A percentile compares a stretch with the other conserved stretches of the same genome.
Evolutionary conservation across 2,329 filamentous ascomycete species (phyloP).

Genomic region (Botrytis aclada): DNA sequence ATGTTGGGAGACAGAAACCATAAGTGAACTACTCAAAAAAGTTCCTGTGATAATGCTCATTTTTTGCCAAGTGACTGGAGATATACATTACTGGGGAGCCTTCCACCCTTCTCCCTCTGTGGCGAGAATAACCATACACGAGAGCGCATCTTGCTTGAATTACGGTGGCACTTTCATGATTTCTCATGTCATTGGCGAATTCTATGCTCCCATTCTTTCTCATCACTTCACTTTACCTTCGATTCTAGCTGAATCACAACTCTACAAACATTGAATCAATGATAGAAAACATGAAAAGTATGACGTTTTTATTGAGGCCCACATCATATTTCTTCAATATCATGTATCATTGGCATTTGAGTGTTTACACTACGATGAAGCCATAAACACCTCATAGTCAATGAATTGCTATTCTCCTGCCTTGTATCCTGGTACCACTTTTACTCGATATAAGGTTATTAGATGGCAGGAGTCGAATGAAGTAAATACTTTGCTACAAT

Average conservation of each 20-base stretch:
- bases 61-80: not conserved
- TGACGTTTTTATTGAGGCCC: not conserved
- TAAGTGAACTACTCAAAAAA: not conserved
- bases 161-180: not conserved
- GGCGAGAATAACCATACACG: not conserved
- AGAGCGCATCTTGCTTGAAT: not conserved
- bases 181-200: not conserved
- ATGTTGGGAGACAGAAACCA: not conserved
- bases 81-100: not conserved
- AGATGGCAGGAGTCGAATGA: constrained; percentile 59
- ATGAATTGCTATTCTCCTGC: constrained; percentile 58
- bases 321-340: not conserved
- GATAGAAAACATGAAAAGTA: not conserved
- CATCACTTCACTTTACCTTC: not conserved
- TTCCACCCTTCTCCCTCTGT: too few species aligned
- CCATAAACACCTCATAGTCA: constrained; percentile 40
- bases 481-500: not conserved
- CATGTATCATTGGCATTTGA: constrained; percentile 27
- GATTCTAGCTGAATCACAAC: not conserved
- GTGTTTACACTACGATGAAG: constrained; percentile 26
- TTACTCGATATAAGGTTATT: constrained; percentile 58
- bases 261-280: not conserved
- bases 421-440: constrained; percentile 66
- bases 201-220: not conserved
- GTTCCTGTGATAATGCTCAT: not conserved